phyloP scores from a whole-genome alignment of 257 asterid genomes.

The Mentha longifolia region DNA sequence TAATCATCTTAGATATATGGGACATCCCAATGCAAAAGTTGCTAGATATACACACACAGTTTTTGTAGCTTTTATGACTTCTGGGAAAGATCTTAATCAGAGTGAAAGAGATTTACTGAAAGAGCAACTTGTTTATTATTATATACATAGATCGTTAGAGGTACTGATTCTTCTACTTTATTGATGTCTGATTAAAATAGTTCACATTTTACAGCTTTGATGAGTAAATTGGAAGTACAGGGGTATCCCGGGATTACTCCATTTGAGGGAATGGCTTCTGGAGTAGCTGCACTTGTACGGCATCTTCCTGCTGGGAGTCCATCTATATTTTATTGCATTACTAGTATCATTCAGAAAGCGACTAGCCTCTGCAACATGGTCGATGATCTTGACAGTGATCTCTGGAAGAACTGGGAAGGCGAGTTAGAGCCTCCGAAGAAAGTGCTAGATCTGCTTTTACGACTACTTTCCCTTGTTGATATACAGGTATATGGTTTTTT shows the following conservation, averaged over 20 bases:
- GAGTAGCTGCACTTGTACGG: constrained; percentile 82
- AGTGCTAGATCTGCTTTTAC: constrained; percentile 75
- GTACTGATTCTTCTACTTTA: constrained; percentile 45
- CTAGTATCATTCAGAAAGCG: constrained; percentile 65
- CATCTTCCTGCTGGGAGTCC: constrained; percentile 98
- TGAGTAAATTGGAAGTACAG: constrained; percentile 47
- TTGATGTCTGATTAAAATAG: constrained; percentile 21
- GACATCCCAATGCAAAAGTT: constrained; percentile 87
- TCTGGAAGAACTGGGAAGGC: constrained; percentile 70
- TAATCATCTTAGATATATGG: constrained; percentile 67
- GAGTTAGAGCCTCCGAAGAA: constrained; percentile 70
- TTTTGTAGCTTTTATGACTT: constrained; percentile 81
- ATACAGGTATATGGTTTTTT: constrained; percentile 61
- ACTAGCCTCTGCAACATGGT: constrained; percentile 52
- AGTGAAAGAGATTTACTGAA: constrained; percentile 74
- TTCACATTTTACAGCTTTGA: constrained; percentile 10
- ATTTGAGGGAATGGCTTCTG: constrained; percentile 93
- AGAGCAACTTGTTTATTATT: constrained; percentile 93
- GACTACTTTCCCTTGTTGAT: constrained; percentile 77
- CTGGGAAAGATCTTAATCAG: constrained; percentile 64
- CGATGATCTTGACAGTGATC: constrained; percentile 44
- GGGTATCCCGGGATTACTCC: constrained; percentile 84
- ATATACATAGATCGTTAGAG: constrained; percentile 81
- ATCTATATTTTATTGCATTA: constrained; percentile 71
- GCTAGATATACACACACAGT: constrained; percentile 84